phyloP scores from a whole-genome alignment of 2,329 filamentous ascomycete species.

The Fusarium mundagurra region DNA sequence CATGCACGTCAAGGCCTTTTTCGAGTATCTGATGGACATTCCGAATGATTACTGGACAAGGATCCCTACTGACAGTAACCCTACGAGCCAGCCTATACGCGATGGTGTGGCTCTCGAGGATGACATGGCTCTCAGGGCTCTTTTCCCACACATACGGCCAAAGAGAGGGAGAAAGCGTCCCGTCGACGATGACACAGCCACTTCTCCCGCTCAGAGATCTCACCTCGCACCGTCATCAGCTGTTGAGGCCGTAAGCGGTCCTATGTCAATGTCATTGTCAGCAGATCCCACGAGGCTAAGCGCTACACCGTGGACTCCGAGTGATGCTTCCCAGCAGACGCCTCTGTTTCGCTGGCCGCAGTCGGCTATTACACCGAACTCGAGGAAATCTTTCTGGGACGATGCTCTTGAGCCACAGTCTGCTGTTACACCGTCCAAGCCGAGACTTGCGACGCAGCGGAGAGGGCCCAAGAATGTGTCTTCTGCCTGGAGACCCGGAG shows the following conservation, averaged over 20 bases:
- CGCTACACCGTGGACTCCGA: conserved; percentile 46
- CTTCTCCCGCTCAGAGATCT: conserved; percentile 66
- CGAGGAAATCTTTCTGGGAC: conserved; percentile 63
- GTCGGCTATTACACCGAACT: conserved; percentile 78
- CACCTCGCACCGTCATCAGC: conserved; percentile 65
- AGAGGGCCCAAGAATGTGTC: conserved; percentile 88
- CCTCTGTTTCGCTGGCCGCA: conserved; percentile 77
- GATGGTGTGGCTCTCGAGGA: conserved; percentile 89
- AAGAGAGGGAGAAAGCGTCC: conserved; percentile 71
- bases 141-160: conserved; percentile 79
- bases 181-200: conserved; percentile 65
- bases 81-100: conserved; percentile 71
- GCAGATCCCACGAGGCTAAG: conserved; percentile 56
- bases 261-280: conserved; percentile 47
- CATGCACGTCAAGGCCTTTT: conserved; percentile 95
- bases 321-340: conserved; percentile 59
- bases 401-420: conserved; percentile 73
- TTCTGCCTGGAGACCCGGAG: conserved; percentile 83
- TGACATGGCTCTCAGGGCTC: conserved; percentile 84
- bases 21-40: conserved; percentile 85
- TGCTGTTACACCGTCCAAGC: conserved; percentile 74
- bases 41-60: conserved; percentile 82
- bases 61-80: conserved; percentile 72
- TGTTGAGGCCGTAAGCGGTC: conserved; percentile 56
- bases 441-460: conserved; percentile 58